Conservation (phyloP, 495 filamentous ascomycete genomes). For the Friedmanniomyces endolithicus region DNA sequence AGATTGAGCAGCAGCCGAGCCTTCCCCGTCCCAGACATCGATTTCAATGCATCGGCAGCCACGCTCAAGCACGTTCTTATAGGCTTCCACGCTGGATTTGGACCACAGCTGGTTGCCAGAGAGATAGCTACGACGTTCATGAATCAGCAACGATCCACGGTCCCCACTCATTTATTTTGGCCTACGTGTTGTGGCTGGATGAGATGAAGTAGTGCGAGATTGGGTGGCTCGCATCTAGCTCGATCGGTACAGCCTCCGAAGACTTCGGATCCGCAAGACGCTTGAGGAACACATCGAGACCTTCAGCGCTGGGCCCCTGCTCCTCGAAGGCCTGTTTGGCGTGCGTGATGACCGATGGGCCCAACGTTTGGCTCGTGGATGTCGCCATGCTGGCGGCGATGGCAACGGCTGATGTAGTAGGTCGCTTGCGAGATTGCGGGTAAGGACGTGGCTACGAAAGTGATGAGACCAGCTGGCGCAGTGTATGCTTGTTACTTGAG, state of each 20-base stretch:
- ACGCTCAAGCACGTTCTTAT: slow-evolving; percentile 62
- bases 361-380: neutral
- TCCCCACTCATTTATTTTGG: too few relatives aligned
- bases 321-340: slow-evolving; percentile 4
- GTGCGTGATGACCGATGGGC: slow-evolving; percentile 7
- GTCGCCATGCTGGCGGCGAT: neutral
- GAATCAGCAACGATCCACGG: too few relatives aligned
- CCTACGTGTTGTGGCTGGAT: slow-evolving; percentile 74
- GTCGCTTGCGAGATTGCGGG: too few relatives aligned
- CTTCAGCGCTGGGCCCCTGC: neutral
- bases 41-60: slow-evolving; percentile 94
- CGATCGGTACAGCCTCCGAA: neutral
- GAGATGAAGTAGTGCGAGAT: slow-evolving; percentile 83
- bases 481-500: neutral
- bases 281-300: slow-evolving; percentile 13
- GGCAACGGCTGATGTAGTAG: neutral
- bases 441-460: too few relatives aligned
- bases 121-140: slow-evolving; percentile 41
- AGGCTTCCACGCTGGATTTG: slow-evolving; percentile 65
- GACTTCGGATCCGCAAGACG: neutral
- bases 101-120: slow-evolving; percentile 86
- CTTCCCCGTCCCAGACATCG: slow-evolving; percentile 85
- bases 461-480: too few relatives aligned
- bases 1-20: slow-evolving; percentile 16
- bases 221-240: slow-evolving; percentile 36